Percentiles rank a stretch among this genome's conserved stretches.
Conservation (phyloP, 1,284 basidiomycete species). For the Amylostereum chailletii region DNA sequence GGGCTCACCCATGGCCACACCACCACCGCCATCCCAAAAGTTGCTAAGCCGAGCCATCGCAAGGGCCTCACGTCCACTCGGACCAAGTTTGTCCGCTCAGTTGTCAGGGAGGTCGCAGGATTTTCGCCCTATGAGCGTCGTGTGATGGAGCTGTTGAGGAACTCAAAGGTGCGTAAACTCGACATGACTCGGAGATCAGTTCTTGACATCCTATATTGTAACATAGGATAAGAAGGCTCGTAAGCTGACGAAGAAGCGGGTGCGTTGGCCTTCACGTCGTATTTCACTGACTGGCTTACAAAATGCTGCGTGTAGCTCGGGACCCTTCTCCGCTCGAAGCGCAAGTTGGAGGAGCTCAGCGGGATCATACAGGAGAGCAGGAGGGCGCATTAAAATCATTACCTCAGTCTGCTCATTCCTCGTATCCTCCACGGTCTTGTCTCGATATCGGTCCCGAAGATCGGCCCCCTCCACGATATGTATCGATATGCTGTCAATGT, state of each 20-base stretch:
- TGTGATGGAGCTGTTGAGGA: conserved; percentile 97
- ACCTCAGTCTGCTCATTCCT: background rate
- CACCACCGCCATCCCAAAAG: conserved; percentile 81
- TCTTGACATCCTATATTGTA: background rate
- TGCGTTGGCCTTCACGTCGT: conserved; percentile 32
- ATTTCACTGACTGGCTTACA: background rate
- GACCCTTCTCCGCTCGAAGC: conserved; percentile 92
- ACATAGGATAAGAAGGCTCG: conserved; percentile 92
- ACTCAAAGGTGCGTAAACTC: conserved; percentile 77
- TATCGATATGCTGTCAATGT: conserved; percentile 11
- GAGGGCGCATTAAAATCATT: conserved; percentile 52
- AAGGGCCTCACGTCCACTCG: conserved; percentile 85
- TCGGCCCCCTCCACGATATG: conserved; percentile 8
- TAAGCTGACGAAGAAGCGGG: conserved; percentile 97
- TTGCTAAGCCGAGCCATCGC: conserved; percentile 79
- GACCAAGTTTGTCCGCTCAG: conserved; percentile 85
- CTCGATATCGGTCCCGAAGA: background rate
- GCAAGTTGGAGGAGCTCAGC: conserved; percentile 93
- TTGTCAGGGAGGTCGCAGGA: conserved; percentile 93
- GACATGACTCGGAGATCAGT: background rate
- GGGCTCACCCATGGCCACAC: conserved; percentile 93
- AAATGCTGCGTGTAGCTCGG: conserved; percentile 59
- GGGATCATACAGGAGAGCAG: conserved; percentile 88
- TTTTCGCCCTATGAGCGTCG: conserved; percentile 99
- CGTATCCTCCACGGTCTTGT: background rate